Conservation (phyloP, 768 basidiomycete genomes). For the Russula sp. region DNA sequence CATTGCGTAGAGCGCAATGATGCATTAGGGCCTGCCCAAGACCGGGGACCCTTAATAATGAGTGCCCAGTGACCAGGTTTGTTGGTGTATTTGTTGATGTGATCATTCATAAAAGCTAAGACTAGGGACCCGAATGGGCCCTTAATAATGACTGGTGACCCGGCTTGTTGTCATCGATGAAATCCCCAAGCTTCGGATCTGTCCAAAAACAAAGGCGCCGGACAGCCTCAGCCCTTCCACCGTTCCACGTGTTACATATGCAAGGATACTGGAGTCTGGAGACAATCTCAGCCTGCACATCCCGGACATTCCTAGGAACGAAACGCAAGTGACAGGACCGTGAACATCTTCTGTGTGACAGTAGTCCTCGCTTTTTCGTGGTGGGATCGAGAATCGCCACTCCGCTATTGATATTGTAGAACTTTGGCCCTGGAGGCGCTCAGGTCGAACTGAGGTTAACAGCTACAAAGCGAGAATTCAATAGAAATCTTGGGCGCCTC, state of each 20-base stretch:
- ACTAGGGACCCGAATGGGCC: no score
- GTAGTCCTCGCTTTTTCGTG: neutral
- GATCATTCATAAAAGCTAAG: no score
- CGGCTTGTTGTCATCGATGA: no score
- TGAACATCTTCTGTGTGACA: neutral
- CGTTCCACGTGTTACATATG: neutral
- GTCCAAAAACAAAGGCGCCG: neutral
- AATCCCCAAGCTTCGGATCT: neutral
- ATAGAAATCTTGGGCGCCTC: no score
- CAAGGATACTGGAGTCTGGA: neutral
- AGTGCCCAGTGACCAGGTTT: neutral
- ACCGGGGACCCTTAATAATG: no score
- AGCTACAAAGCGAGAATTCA: no score
- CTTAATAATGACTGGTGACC: no score
- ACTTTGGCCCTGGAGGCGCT: neutral
- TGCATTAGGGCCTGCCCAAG: no score
- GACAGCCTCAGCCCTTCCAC: neutral
- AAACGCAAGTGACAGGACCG: neutral
- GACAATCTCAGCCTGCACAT: neutral
- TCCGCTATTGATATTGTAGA: neutral
- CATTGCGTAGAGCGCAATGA: neutral
- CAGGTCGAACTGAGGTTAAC: neutral
- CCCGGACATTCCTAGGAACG: neutral
- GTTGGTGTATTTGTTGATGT: neutral
- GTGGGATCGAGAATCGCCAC: neutral